Base-by-base conservation (phyloP, 768 basidiomycete genomes). In the Rickenella mellea region DNA sequence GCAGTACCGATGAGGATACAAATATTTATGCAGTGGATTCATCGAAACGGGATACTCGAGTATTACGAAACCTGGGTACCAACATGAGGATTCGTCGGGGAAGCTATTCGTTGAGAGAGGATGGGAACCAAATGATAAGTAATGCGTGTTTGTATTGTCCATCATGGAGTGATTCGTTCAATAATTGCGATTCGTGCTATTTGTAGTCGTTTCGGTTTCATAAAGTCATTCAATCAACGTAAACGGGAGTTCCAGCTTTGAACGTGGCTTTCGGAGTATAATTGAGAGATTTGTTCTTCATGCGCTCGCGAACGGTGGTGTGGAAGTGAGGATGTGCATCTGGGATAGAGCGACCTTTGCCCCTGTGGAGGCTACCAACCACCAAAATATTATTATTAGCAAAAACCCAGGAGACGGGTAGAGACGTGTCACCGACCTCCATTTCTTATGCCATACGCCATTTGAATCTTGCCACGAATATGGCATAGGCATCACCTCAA, bases 241-340 rank as follows among this genome's bases (percentile, higher is more conserved):
- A 84, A 0, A 53, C 54, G 53, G 76, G 73, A 3, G 65, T 68
- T 0, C 73, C 67, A 3, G 51, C 45, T 22, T 50, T 57, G 67
- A 73, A 84, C 32, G 42, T 53, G 27, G 83, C 83, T 27, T 62
- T 66, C 6, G 84, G 83, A 32, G 53, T 66, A 56, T 87, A 86
- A 15, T 68, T 66, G 41, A 78, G 55, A 3, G 52, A 50, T 40
- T 58, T 14, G 46, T 69, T 64, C 14, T 63, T 57, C 63, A 78
- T 77, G 33, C 84, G 71, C 46, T 69, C 55, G 58, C 71, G 68
- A 27, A 88, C 85, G 5, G 74, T 76, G 28, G 63, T 51, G 51
- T 87, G 84, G 53, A 87, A 78, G 7, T 66, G 67, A 0, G 83
- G 80, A 4, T 64, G 47, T 17, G 48, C 39, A 32, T 63, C 65